Evolutionary conservation across 2,329 filamentous ascomycete species (phyloP).

Genomic region (Aspergillus sp.): DNA sequence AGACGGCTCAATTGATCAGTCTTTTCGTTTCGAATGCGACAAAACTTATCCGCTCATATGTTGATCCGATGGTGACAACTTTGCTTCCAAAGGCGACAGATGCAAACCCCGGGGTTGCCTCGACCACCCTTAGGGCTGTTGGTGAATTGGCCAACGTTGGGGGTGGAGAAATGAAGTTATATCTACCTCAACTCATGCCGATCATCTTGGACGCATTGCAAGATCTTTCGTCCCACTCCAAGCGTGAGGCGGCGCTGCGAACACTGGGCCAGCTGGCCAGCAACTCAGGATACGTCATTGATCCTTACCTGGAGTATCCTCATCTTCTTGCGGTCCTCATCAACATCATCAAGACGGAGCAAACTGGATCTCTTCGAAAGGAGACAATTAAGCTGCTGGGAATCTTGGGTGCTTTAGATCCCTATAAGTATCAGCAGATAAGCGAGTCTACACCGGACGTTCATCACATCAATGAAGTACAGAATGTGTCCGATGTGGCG

Average conservation of each 20-base stretch:
- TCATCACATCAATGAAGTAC: constrained; percentile 65
- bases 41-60: constrained; percentile 89
- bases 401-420: constrained; percentile 89
- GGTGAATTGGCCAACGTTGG: constrained; percentile 92
- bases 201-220: constrained; percentile 92
- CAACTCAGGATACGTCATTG: constrained; percentile 96
- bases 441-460: constrained; percentile 84
- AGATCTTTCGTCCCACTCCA: constrained; percentile 84
- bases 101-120: constrained; percentile 79
- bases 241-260: constrained; percentile 85
- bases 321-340: constrained; percentile 89
- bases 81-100: constrained; percentile 92
- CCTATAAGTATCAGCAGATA: constrained; percentile 91
- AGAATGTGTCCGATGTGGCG: constrained; percentile 82
- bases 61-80: constrained; percentile 92
- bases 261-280: constrained; percentile 90
- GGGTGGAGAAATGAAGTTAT: constrained; percentile 87
- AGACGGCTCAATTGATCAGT: constrained; percentile 89
- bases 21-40: constrained; percentile 91
- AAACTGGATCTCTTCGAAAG: constrained; percentile 77
- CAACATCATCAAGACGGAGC: constrained; percentile 90
- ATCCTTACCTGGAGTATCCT: constrained; percentile 92
- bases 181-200: constrained; percentile 89
- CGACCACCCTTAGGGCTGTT: constrained; percentile 91
- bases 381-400: constrained; percentile 97